Evolutionary conservation across 441 rosid species (phyloP).

Genomic region (Erodium trifolium): DNA sequence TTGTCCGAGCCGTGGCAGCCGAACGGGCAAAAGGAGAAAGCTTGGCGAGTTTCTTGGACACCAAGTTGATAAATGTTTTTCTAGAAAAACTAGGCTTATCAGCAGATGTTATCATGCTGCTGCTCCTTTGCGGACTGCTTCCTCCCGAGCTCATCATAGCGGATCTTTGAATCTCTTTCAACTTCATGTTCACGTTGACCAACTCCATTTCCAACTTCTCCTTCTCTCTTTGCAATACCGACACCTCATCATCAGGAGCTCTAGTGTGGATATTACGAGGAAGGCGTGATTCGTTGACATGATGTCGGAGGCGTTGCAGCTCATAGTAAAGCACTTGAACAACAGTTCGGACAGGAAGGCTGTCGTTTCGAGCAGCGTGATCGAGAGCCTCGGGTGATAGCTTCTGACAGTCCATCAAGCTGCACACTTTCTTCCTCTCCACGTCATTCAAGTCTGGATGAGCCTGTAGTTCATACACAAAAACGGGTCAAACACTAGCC

Average conservation of each 20-base stretch:
- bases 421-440: conserved; percentile 67
- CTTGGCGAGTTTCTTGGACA: conserved; percentile 68
- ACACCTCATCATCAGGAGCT: conserved; percentile 45
- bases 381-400: conserved; percentile 66
- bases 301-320: conserved; percentile 68
- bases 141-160: too few species aligned
- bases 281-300: conserved; percentile 18
- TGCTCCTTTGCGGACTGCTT: too few species aligned
- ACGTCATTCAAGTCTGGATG: conserved; percentile 54
- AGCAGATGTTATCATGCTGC: conserved; percentile 20
- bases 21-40: conserved; percentile 52
- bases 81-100: conserved; percentile 76
- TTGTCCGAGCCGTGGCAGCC: conserved; percentile 45
- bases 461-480: conserved; percentile 32
- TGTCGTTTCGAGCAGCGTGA: conserved; percentile 65
- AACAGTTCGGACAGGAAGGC: conserved; percentile 73
- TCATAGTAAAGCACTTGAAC: conserved; percentile 91
- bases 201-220: conserved; percentile 71
- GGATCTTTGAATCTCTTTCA: conserved; percentile 36
- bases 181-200: conserved; percentile 67
- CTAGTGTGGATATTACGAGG: conserved; percentile 26
- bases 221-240: conserved; percentile 55
- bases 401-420: conserved; percentile 69
- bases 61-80: conserved; percentile 65
- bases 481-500: too few species aligned